phyloP scores from a whole-genome alignment of 2,329 filamentous ascomycete genomes.

The Phaeosphaeria sp. region DNA sequence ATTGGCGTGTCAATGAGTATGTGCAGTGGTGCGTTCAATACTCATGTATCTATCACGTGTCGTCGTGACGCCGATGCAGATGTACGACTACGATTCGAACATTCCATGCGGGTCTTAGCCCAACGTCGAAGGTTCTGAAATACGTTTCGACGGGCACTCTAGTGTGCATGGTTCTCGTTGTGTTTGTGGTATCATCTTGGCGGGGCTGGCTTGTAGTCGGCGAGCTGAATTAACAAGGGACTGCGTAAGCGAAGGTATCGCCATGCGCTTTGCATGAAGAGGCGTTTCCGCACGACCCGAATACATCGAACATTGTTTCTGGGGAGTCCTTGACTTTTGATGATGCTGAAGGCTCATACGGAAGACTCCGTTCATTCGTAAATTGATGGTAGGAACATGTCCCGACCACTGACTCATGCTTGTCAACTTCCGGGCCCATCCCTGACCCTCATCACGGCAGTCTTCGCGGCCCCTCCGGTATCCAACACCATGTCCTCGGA shows the following conservation, averaged over 20 bases:
- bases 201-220: neutral
- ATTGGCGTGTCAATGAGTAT: too few relatives aligned
- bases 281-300: neutral
- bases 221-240: neutral
- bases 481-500: constrained; percentile 1
- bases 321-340: neutral
- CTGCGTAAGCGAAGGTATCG: neutral
- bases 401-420: neutral
- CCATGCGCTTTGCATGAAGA: neutral
- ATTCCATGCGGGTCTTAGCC: neutral
- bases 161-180: neutral
- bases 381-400: neutral
- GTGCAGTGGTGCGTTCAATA: too few relatives aligned
- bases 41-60: neutral
- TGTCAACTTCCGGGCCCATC: neutral
- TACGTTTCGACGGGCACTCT: neutral
- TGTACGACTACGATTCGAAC: neutral
- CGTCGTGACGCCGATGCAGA: neutral
- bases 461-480: neutral
- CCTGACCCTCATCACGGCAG: neutral
- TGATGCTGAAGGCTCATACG: neutral
- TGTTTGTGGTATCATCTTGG: neutral
- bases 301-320: neutral
- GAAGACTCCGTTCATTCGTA: neutral
- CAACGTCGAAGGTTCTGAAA: neutral